Percentiles rank a stretch among this genome's conserved stretches.
Conservation (phyloP, 2,329 filamentous ascomycete genomes). For the Sarocladium strictum region DNA sequence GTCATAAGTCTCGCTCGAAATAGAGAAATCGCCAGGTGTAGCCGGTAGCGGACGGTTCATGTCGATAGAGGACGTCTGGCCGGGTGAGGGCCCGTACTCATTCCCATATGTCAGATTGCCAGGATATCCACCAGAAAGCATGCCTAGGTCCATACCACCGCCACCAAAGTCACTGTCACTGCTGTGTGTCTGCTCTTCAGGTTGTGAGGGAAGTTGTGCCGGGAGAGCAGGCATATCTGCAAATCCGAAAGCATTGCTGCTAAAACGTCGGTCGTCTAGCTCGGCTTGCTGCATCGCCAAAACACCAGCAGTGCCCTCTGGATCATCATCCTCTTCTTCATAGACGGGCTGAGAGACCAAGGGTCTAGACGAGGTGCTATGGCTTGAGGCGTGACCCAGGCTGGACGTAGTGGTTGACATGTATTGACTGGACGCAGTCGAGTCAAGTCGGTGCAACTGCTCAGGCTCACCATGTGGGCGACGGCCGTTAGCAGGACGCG, state of each 20-base stretch:
- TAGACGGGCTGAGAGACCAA: conserved; percentile 18
- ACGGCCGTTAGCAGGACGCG: conserved; percentile 41
- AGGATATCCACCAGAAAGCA: conserved; percentile 66
- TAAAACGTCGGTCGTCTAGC: conserved; percentile 58
- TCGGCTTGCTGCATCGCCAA: conserved; percentile 81
- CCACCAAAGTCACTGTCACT: conserved; percentile 76
- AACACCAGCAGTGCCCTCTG: conserved; percentile 78
- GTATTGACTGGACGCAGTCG: conserved; percentile 45
- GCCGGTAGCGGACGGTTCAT: conserved; percentile 41
- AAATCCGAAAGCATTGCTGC: conserved; percentile 24
- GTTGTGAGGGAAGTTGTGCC: conserved; percentile 36
- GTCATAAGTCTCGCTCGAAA: conserved; percentile 21
- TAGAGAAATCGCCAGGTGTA: conserved; percentile 32
- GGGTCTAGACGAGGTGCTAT: conserved; percentile 11
- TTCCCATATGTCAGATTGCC: conserved; percentile 46
- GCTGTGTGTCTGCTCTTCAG: conserved; percentile 41
- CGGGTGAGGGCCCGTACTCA: conserved; percentile 35
- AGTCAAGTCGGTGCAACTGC: conserved; percentile 43
- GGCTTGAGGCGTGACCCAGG: conserved; percentile 19
- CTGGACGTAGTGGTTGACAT: conserved; percentile 43
- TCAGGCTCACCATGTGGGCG: conserved; percentile 40
- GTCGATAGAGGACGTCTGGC: conserved; percentile 29
- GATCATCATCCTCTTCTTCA: conserved; percentile 72
- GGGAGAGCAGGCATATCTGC: conserved; percentile 23
- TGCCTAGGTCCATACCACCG: conserved; percentile 63